These are phyloP conservation scores for Solanum hybrid DNA, from an alignment of 305 asterid genomes.

Conservation along the genomic window DNA sequence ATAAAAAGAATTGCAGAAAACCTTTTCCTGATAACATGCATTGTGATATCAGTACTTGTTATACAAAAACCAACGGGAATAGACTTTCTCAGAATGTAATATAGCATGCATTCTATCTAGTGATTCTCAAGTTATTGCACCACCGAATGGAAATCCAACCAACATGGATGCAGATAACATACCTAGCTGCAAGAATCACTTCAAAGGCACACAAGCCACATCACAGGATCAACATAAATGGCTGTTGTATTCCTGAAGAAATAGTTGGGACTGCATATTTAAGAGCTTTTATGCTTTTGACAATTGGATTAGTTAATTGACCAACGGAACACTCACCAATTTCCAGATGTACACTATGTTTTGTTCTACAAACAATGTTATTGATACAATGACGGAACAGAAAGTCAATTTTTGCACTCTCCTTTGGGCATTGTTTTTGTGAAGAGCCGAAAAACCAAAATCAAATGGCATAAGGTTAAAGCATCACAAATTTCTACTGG, in stretches of 20 bases:
- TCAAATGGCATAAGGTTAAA: background rate
- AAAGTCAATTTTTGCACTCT: background rate
- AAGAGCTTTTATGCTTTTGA: background rate
- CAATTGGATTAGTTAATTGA: background rate
- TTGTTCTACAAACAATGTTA: background rate
- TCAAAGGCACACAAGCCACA: background rate
- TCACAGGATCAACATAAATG: background rate
- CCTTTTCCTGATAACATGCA: background rate
- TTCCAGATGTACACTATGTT: background rate
- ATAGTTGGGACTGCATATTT: background rate
- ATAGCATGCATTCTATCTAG: background rate
- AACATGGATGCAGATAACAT: background rate
- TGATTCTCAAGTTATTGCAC: slow-evolving; percentile 2
- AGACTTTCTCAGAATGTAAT: background rate
- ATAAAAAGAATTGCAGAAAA: background rate
- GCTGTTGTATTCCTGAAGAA: background rate
- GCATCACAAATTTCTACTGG: background rate
- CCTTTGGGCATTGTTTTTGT: background rate
- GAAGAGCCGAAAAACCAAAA: background rate
- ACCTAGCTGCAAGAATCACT: background rate
- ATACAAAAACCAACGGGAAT: background rate
- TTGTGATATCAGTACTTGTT: background rate
- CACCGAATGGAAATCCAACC: background rate
- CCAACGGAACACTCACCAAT: background rate
- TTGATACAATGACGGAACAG: background rate